These are phyloP conservation scores for Cordyceps fumosorosea DNA, from an alignment of 2,329 filamentous ascomycete genomes.

Conservation along the genomic window DNA sequence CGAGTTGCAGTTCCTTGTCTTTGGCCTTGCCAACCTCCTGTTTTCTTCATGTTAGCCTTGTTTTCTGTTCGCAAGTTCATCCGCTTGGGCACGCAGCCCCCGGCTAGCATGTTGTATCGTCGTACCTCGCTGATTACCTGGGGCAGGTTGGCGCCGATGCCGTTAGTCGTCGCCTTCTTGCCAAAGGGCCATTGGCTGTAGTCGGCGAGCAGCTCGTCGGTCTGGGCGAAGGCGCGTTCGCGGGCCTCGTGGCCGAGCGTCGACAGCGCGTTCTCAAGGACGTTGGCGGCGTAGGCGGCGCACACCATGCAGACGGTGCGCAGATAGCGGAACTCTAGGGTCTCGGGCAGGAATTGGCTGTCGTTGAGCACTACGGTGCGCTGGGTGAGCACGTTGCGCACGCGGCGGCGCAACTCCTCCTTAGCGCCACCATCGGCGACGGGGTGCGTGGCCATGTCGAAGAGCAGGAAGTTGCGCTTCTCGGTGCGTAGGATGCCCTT, in stretches of 20 bases:
- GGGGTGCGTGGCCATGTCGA: slow-evolving; percentile 99
- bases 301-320: slow-evolving; percentile 95
- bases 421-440: slow-evolving; percentile 95
- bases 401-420: slow-evolving; percentile 89
- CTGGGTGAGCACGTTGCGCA: slow-evolving; percentile 86
- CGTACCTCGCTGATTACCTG: slow-evolving; percentile 72
- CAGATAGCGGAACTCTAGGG: slow-evolving; percentile 87
- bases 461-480: slow-evolving; percentile 98
- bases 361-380: slow-evolving; percentile 84
- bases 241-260: slow-evolving; percentile 89
- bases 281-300: slow-evolving; percentile 95
- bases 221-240: slow-evolving; percentile 92
- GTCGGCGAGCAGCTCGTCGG: slow-evolving; percentile 89
- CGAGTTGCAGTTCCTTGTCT: slow-evolving; percentile 92
- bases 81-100: no score
- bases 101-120: neutral
- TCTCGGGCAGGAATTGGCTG: slow-evolving; percentile 86
- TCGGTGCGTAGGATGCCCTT: slow-evolving; percentile 98
- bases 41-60: slow-evolving; percentile 16
- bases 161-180: slow-evolving; percentile 68
- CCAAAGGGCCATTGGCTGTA: slow-evolving; percentile 98
- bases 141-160: slow-evolving; percentile 87
- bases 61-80: neutral
- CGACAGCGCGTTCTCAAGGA: slow-evolving; percentile 93
- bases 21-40: slow-evolving; percentile 76